These are phyloP conservation scores for Geranium brycei DNA, from an alignment of 345 rosid genomes.

Conservation along the genomic window DNA sequence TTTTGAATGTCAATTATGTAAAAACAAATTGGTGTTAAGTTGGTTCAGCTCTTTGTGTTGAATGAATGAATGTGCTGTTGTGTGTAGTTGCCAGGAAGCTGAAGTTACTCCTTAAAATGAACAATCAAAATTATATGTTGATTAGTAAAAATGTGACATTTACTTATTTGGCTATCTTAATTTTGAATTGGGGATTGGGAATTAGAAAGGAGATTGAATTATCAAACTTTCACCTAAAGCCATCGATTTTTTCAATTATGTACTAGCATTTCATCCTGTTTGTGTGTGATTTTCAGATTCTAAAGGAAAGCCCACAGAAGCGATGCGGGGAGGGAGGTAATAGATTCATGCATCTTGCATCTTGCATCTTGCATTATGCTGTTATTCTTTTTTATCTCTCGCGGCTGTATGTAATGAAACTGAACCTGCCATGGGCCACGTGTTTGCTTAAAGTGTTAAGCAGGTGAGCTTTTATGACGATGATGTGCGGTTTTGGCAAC, in stretches of 20 bases:
- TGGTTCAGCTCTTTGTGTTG: no score
- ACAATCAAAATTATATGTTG: background rate
- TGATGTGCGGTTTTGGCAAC: conserved; percentile 93
- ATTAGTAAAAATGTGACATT: background rate
- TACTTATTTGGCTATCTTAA: background rate
- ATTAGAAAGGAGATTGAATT: no score
- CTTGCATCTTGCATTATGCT: background rate
- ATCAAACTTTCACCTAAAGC: no score
- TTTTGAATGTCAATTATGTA: no score
- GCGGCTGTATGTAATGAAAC: background rate
- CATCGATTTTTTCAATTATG: background rate
- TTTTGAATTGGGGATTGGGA: background rate
- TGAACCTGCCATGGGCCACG: conserved; percentile 1
- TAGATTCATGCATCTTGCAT: background rate
- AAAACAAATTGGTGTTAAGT: no score
- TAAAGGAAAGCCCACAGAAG: conserved; percentile 80
- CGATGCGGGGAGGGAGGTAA: conserved; percentile 94
- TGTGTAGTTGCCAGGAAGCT: background rate
- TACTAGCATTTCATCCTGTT: background rate
- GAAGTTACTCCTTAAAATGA: background rate
- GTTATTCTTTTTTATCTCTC: background rate
- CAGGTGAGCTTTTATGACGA: conserved; percentile 93
- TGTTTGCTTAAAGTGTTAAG: conserved; percentile 53
- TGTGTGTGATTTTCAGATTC: conserved; percentile 27
- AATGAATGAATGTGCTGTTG: background rate